Conservation (phyloP, 495 filamentous ascomycete genomes). For the Daldinia childiae region DNA sequence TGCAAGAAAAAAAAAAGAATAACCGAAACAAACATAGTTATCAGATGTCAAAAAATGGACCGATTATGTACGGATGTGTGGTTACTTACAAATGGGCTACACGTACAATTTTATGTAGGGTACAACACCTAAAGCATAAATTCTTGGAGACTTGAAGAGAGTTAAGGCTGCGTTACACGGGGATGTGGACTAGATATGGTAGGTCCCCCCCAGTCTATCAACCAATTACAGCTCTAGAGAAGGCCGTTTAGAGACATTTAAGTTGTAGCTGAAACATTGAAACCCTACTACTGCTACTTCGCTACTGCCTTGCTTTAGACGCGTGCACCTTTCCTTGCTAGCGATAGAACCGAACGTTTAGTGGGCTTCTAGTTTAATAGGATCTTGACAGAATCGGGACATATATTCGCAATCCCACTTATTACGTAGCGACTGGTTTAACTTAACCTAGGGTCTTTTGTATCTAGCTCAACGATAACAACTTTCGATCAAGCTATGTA, state of each 20-base stretch:
- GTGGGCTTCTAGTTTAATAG: constrained; percentile 1
- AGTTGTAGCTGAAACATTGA: constrained; percentile 27
- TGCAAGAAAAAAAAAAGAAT: not conserved
- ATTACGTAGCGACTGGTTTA: not conserved
- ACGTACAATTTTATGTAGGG: not conserved
- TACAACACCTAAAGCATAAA: constrained; percentile 15
- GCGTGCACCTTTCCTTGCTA: not conserved
- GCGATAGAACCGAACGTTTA: constrained; percentile 1
- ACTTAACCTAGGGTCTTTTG: not conserved
- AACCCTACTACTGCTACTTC: not conserved
- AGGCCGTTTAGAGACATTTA: not conserved
- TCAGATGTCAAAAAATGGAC: not conserved
- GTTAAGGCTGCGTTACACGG: constrained; percentile 33
- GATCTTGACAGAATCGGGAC: constrained; percentile 3
- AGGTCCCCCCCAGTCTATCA: constrained; percentile 1
- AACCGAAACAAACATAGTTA: not conserved
- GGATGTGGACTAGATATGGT: constrained; percentile 13
- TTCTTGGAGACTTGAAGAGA: constrained; percentile 21
- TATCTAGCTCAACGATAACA: not conserved
- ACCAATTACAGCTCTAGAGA: constrained; percentile 17
- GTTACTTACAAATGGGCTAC: not conserved
- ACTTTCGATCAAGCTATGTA: not conserved
- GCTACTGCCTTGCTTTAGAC: not conserved
- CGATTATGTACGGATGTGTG: not conserved
- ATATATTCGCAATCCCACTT: constrained; percentile 7